phyloP scores from a whole-genome alignment of 495 filamentous ascomycete genomes.

The Penicillium atrosanguineum region DNA sequence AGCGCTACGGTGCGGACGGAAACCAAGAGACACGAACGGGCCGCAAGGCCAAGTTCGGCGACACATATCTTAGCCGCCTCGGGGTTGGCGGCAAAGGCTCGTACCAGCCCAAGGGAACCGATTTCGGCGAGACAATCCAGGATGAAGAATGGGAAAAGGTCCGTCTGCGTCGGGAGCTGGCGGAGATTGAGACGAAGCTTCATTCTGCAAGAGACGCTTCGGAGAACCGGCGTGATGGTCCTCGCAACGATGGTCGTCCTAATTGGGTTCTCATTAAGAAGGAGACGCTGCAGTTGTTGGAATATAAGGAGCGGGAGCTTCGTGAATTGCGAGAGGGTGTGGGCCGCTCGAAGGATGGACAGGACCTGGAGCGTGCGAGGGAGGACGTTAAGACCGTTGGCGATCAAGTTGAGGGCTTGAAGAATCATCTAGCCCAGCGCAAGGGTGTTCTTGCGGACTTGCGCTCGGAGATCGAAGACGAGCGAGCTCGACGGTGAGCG shows the following conservation, averaged over 20 bases:
- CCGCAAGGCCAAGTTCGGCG: slow-evolving; percentile 92
- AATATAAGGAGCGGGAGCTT: slow-evolving; percentile 50
- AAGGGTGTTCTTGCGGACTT: slow-evolving; percentile 43
- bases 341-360: slow-evolving; percentile 44
- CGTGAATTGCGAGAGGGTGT: slow-evolving; percentile 45
- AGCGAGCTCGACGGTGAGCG: slow-evolving; percentile 38
- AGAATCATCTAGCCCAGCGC: slow-evolving; percentile 45
- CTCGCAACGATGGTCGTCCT: slow-evolving; percentile 45
- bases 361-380: slow-evolving; percentile 38
- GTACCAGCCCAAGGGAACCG: slow-evolving; percentile 72
- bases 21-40: slow-evolving; percentile 77
- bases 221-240: slow-evolving; percentile 57
- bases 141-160: slow-evolving; percentile 97
- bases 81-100: slow-evolving; percentile 76
- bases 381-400: slow-evolving; percentile 50
- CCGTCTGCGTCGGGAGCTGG: slow-evolving; percentile 83
- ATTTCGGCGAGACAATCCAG: slow-evolving; percentile 74
- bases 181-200: slow-evolving; percentile 82
- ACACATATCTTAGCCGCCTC: slow-evolving; percentile 88
- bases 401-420: slow-evolving; percentile 54
- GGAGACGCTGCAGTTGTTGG: slow-evolving; percentile 84
- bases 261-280: slow-evolving; percentile 80
- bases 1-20: slow-evolving; percentile 64
- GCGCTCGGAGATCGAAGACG: slow-evolving; percentile 47
- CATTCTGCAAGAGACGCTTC: slow-evolving; percentile 69